Base-by-base conservation (phyloP, 257 asterid genomes). In the Primulina huaijiensis region DNA sequence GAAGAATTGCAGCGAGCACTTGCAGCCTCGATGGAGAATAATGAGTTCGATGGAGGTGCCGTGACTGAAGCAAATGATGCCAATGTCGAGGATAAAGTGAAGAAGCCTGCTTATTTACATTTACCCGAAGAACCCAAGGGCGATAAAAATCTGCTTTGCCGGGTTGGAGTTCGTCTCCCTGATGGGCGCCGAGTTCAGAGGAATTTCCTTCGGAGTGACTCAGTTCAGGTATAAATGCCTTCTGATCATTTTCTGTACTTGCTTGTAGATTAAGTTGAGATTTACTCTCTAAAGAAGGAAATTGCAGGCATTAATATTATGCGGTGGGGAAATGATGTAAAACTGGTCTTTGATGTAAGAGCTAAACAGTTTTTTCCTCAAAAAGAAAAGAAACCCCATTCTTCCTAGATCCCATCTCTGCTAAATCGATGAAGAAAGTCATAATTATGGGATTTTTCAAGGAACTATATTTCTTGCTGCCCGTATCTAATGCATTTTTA, bases 121-220 rank as follows among this genome's bases (percentile, higher is more conserved):
- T 76, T 94, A 43, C 97, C 96, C 10, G 97, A 86, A 82, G 97
- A 91, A 78, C 96, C 98, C 50, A 94, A 86, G 74, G 92, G 76
- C 69, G 97, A 89, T 60, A 76, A 83, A 74, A 84, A 75, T 72
- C 83, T 88, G 52, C 87, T 91, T 61, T 94, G 98, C 83, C 88
- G 84, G 73, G 89, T 94, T 52, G 96, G 98, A 53, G 82, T 94
- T 46, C 97, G 99, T 75, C 94, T 94, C 33, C 99, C 99, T 66
- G 93, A 88, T 83, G 99, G 99, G 33, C 97, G 87, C 72, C 88
- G 99, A 77, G 82, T 88, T 74, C 97, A 85, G 74, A 88, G 99
- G 76, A 94, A 84, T 82, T 94, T 94, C 78, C 86, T 84, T 43
- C 93, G 88, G 68, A 62, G 84, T 2, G 99, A 94, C 77, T 90